These are phyloP conservation scores for Selenicereus undatus DNA, from an alignment of 148 eudicot genomes.

Conservation along the genomic window DNA sequence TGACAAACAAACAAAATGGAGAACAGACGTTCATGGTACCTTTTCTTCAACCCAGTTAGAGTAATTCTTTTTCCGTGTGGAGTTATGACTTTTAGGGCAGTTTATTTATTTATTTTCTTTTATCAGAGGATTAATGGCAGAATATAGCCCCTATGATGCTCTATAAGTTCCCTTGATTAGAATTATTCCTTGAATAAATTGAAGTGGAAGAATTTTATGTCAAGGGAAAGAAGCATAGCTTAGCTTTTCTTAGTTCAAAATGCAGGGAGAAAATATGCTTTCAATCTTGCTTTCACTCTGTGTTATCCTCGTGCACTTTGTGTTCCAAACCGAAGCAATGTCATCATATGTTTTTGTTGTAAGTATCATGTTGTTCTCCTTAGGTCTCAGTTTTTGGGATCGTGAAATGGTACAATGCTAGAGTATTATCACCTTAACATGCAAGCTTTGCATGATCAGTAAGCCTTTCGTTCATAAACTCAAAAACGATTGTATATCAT, in stretches of 20 bases:
- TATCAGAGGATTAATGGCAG: background rate
- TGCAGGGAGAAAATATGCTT: slow-evolving; percentile 4
- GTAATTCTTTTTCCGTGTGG: slow-evolving; percentile 1
- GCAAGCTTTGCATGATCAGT: background rate
- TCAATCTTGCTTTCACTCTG: background rate
- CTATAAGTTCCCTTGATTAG: slow-evolving; percentile 8
- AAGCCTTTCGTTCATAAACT: too few species aligned
- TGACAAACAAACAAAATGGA: background rate
- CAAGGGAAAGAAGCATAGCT: background rate
- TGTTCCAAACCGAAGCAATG: background rate
- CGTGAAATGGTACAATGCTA: background rate
- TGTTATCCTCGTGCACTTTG: background rate
- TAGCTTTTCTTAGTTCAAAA: background rate
- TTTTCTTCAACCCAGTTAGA: slow-evolving; percentile 1
- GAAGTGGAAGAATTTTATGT: background rate
- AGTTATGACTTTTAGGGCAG: background rate
- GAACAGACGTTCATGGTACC: background rate
- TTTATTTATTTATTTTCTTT: too few species aligned
- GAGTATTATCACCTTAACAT: too few species aligned
- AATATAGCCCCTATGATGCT: background rate
- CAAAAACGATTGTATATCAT: background rate
- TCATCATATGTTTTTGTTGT: slow-evolving; percentile 19
- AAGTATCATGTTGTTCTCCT: slow-evolving; percentile 14
- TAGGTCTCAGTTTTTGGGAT: background rate
- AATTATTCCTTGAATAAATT: background rate